Base-by-base conservation (phyloP, 441 rosid genomes). In the Biscutella auriculata region DNA sequence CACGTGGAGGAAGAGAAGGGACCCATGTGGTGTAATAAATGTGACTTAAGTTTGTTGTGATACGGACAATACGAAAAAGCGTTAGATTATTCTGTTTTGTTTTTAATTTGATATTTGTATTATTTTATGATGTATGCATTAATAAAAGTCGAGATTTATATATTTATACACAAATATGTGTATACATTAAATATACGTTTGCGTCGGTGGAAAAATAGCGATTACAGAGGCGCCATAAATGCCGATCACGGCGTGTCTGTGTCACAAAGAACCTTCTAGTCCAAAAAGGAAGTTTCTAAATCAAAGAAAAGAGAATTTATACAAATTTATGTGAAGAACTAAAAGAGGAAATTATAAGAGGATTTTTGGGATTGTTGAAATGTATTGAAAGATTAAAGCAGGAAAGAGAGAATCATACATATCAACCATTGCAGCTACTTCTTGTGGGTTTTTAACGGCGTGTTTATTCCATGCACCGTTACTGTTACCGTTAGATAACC, bases 391-490 rank as follows among this genome's bases (percentile, higher is more conserved):
- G n/a, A n/a, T n/a, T n/a, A n/a, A n/a, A n/a, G 26, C 15, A n/a
- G 19, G 6, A 46, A 5, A 60, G 44, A 55, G 26, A 47, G 26
- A 52, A 16, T 37, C 73, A 67, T 50, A 72, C 76, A 67, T 72
- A 16, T 63, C 73, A 46, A 72, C 76, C 55, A 70, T 27, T 13
- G 70, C 69, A 39, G 70, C 74, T 13, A 65, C 9, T 42, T 60
- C 70, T 6, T 70, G 67, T 25, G 69, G 74, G 56, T 59, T 56
- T 51, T 64, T 61, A 17, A 70, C 74, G 44, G 74, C 74, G 41
- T 69, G 69, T 45, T 64, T 62, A 6, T 69, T 46, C 73, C 68
- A 71, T 66, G 67, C 60, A 66, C 42, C 65, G n/a, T n/a, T n/a
- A n/a, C n/a, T n/a, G 26, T 68, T 44, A 9, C 15, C 27, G 47